These are phyloP conservation scores for Diutina sp. DNA, from an alignment of 1,139 yeast species.

Conservation along the genomic window DNA sequence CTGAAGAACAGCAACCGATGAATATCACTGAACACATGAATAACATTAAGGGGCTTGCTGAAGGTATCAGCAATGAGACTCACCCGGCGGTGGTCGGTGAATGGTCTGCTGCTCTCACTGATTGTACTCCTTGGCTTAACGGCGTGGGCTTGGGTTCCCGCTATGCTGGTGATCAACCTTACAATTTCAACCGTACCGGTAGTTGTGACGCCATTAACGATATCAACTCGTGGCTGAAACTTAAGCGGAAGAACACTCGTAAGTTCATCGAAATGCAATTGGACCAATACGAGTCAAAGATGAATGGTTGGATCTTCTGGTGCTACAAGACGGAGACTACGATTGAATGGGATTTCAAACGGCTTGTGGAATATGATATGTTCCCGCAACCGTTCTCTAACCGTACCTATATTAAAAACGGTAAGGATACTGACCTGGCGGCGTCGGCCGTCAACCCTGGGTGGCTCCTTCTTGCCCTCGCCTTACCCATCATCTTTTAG, in stretches of 20 bases:
- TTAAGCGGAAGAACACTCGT: constrained; percentile 30
- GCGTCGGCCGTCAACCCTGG: neutral
- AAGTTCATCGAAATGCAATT: constrained; percentile 34
- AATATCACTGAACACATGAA: constrained; percentile 24
- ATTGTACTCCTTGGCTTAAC: constrained; percentile 54
- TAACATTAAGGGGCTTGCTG: constrained; percentile 23
- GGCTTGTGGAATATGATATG: constrained; percentile 32
- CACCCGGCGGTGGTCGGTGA: constrained; percentile 51
- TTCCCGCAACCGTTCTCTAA: constrained; percentile 50
- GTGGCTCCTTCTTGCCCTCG: neutral
- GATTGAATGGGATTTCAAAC: constrained; percentile 51
- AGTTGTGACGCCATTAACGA: constrained; percentile 16
- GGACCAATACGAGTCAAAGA: constrained; percentile 26
- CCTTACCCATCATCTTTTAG: neutral
- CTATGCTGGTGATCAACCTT: constrained; percentile 26
- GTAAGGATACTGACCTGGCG: constrained; percentile 16
- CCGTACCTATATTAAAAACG: constrained; percentile 27
- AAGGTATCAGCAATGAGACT: constrained; percentile 22
- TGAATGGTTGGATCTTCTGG: constrained; percentile 59
- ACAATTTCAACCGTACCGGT: constrained; percentile 20
- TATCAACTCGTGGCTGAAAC: constrained; percentile 22
- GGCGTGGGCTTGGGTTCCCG: constrained; percentile 50
- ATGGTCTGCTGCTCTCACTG: constrained; percentile 54
- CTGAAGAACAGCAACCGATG: constrained; percentile 24
- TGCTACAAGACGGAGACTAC: constrained; percentile 53